Evolutionary conservation across 2,329 filamentous ascomycete genomes (phyloP).

Genomic region (Pleoardoris graminearum): DNA sequence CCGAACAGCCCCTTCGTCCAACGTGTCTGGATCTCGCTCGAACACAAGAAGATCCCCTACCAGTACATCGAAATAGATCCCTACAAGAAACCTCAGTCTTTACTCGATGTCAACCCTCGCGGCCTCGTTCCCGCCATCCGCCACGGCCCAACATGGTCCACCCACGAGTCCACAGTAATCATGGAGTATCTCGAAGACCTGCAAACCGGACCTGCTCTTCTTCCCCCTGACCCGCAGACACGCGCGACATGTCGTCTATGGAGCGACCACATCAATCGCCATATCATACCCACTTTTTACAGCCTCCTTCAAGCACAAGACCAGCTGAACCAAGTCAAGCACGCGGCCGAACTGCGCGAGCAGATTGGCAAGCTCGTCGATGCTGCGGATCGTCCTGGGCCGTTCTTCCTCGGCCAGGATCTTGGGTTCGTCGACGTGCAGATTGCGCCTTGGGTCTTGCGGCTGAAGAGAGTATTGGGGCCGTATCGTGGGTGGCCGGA

Average conservation of each 20-base stretch:
- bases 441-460: conserved; percentile 73
- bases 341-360: conserved; percentile 64
- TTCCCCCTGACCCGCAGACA: conserved; percentile 67
- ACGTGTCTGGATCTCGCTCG: conserved; percentile 85
- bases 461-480: conserved; percentile 67
- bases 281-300: conserved; percentile 78
- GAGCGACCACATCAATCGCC: conserved; percentile 78
- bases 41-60: conserved; percentile 76
- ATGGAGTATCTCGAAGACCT: conserved; percentile 90
- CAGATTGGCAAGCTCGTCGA: conserved; percentile 66
- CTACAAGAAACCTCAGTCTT: conserved; percentile 69
- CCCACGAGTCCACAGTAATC: conserved; percentile 78
- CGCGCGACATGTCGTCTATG: conserved; percentile 77
- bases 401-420: conserved; percentile 66
- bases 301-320: conserved; percentile 70
- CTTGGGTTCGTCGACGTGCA: conserved; percentile 73
- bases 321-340: conserved; percentile 59
- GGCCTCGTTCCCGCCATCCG: conserved; percentile 76
- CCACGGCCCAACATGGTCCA: conserved; percentile 75
- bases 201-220: conserved; percentile 60
- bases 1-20: conserved; percentile 74
- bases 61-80: conserved; percentile 87
- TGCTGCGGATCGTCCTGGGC: conserved; percentile 62
- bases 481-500: conserved; percentile 69
- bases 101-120: conserved; percentile 75